phyloP scores from a whole-genome alignment of 108 stramenopile genomes.

The Fragilariopsis cylindrus region DNA sequence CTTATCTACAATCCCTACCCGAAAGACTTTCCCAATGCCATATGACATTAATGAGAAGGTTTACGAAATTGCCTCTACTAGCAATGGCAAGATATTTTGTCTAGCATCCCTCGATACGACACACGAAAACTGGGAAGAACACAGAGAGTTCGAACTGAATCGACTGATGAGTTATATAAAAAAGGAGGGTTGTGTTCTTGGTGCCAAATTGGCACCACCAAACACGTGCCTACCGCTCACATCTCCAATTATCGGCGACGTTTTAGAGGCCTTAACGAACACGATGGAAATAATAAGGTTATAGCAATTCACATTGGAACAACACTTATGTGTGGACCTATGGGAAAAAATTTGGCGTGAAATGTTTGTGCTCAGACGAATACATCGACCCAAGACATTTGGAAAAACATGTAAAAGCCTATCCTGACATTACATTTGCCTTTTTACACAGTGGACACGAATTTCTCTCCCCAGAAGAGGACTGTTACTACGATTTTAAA shows the following conservation, averaged over 20 bases:
- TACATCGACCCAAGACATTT: conserved; percentile 16
- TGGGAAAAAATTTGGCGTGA: too few species aligned
- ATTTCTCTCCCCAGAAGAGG: conserved; percentile 22
- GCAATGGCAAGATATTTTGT: conserved; percentile 18
- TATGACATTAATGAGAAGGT: conserved; percentile 31
- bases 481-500: conserved; percentile 29
- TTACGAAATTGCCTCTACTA: conserved; percentile 13
- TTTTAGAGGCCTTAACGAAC: too few species aligned
- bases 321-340: too few species aligned
- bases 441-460: conserved; percentile 41
- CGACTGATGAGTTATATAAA: conserved; percentile 26
- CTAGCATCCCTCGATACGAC: conserved; percentile 42
- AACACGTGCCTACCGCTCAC: too few species aligned
- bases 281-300: too few species aligned
- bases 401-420: conserved; percentile 11
- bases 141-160: conserved; percentile 27
- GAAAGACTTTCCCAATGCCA: conserved; percentile 9
- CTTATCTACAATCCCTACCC: conserved; percentile 35
- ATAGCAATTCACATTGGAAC: too few species aligned
- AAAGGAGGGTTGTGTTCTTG: too few species aligned
- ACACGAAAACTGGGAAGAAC: conserved; percentile 34
- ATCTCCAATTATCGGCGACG: too few species aligned
- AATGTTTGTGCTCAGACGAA: too few species aligned
- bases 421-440: conserved; percentile 33
- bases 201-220: too few species aligned